Conservation (phyloP, 192 early-diverging fungal species). For the Rhizoclosmatium globosum region DNA sequence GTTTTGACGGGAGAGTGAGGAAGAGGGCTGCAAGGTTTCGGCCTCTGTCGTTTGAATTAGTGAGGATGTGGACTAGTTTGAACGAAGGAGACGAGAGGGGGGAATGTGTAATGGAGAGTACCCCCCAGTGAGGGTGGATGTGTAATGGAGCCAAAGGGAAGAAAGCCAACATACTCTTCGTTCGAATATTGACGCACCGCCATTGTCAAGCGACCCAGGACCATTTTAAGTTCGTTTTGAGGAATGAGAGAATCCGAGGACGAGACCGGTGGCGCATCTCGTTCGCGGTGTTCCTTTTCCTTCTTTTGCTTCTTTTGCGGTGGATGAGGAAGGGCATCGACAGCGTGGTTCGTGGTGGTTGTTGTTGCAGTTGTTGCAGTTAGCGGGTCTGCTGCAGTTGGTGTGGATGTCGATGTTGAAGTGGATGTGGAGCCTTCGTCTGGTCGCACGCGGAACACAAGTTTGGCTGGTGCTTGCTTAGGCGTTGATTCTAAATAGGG, state of each 20-base stretch:
- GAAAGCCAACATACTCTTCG: not conserved
- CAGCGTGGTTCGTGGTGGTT: not conserved
- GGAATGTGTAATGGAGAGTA: not conserved
- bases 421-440: not conserved
- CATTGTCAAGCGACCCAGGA: constrained; percentile 14
- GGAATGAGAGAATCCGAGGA: constrained; percentile 21
- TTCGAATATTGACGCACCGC: constrained; percentile 26
- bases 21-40: constrained; percentile 81
- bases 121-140: not conserved
- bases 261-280: not conserved
- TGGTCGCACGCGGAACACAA: not conserved
- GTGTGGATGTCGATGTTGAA: not conserved
- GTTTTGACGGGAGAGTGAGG: constrained; percentile 74
- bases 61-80: not conserved
- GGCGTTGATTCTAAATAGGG: too few species aligned
- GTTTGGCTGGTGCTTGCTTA: too few species aligned
- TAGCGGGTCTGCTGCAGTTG: not conserved
- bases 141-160: too few species aligned
- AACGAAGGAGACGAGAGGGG: not conserved
- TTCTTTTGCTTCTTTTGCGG: not conserved
- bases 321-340: not conserved
- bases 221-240: constrained; percentile 11
- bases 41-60: constrained; percentile 42
- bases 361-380: not conserved
- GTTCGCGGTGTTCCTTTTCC: not conserved